Conservation (phyloP, 345 rosid genomes). For the Aethionema arabicum region DNA sequence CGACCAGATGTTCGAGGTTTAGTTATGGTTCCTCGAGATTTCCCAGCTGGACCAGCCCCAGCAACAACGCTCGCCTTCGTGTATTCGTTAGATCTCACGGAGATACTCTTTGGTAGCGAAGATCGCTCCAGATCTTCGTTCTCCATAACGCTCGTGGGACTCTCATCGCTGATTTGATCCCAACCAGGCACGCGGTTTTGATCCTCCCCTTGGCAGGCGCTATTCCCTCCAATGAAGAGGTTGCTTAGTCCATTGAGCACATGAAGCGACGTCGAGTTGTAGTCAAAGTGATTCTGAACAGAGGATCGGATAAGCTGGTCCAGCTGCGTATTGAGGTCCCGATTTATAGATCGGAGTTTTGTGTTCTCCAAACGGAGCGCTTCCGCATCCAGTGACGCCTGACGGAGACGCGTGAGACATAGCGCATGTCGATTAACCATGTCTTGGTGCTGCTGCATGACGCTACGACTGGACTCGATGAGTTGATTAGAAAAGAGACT, state of each 20-base stretch:
- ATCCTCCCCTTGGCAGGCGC: slow-evolving; percentile 31
- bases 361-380: slow-evolving; percentile 61
- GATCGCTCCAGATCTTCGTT: slow-evolving; percentile 44
- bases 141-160: slow-evolving; percentile 47
- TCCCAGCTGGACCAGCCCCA: slow-evolving; percentile 39
- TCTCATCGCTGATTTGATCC: slow-evolving; percentile 37
- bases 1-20: slow-evolving; percentile 43
- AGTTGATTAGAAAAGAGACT: slow-evolving; percentile 41
- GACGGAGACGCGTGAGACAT: slow-evolving; percentile 62
- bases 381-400: slow-evolving; percentile 51
- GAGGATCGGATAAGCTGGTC: slow-evolving; percentile 48
- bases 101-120: slow-evolving; percentile 72
- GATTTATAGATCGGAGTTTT: slow-evolving; percentile 60
- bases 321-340: slow-evolving; percentile 44
- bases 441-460: slow-evolving; percentile 54
- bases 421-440: slow-evolving; percentile 67
- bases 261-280: slow-evolving; percentile 33
- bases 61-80: slow-evolving; percentile 38
- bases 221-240: slow-evolving; percentile 38
- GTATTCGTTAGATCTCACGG: slow-evolving; percentile 71
- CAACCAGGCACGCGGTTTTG: slow-evolving; percentile 34
- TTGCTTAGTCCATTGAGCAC: slow-evolving; percentile 34
- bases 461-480: slow-evolving; percentile 41
- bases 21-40: slow-evolving; percentile 38
- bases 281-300: slow-evolving; percentile 32